Evolutionary conservation across 2,329 filamentous ascomycete genomes (phyloP).

Genomic region (Aspergillus sp.): DNA sequence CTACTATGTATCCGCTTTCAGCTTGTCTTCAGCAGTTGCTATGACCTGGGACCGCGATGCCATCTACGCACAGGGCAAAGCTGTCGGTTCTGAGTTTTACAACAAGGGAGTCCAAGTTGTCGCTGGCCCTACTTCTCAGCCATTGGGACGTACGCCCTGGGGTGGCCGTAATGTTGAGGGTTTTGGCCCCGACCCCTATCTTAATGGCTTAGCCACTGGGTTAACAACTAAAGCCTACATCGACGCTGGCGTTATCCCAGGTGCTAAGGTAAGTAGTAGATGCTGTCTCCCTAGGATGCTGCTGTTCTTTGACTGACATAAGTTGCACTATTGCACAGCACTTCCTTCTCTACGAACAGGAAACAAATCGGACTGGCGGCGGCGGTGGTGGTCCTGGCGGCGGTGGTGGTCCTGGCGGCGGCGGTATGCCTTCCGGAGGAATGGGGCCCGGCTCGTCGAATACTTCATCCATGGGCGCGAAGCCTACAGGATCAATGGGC

Average conservation of each 20-base stretch:
- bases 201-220: constrained; percentile 46
- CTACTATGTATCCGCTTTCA: constrained; percentile 25
- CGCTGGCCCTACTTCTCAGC: constrained; percentile 21
- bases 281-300: neutral
- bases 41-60: constrained; percentile 25
- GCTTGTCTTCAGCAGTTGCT: constrained; percentile 19
- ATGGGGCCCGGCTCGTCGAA: neutral
- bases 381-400: constrained; percentile 2
- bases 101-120: constrained; percentile 23
- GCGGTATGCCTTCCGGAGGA: neutral
- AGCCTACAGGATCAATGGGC: neutral
- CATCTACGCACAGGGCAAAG: constrained; percentile 22
- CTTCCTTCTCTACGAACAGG: constrained; percentile 12
- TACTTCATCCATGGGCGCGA: neutral
- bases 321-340: neutral
- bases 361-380: constrained; percentile 9
- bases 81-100: constrained; percentile 22
- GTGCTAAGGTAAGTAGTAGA: constrained; percentile 7
- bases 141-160: constrained; percentile 23
- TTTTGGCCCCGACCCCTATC: constrained; percentile 46
- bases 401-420: neutral
- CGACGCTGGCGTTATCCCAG: constrained; percentile 47
- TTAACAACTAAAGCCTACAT: constrained; percentile 57
- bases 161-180: constrained; percentile 38
- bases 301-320: neutral